Evolutionary conservation across 176 grass and related monocot genomes (phyloP), one percentile per base, ranked within the genome.

Genomic region (Saccharum spontaneum): DNA sequence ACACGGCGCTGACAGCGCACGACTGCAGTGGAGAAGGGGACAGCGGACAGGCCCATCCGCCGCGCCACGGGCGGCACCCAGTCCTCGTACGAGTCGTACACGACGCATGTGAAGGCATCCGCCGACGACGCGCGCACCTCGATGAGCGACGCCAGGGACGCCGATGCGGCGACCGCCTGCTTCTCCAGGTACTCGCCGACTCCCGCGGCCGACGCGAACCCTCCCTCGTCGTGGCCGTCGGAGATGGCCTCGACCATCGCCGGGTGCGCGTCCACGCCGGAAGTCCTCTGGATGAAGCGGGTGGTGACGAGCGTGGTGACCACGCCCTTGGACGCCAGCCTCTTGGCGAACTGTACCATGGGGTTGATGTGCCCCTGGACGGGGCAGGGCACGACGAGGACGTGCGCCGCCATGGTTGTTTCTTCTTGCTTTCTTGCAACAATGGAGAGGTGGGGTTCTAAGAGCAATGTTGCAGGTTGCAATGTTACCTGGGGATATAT

Each of bases 341-440:
- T 20, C 78, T 87, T 93, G 22, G 91, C 88, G 36, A 93, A 89
- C 55, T 91, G 86, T 12, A 93, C 66, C 91, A 96, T 89, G 4
- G 94, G 94, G 86, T 91, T 93, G 39, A 93, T 91, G 86, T 93
- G 94, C 9, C 94, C 89, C 52, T 96, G 94, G n/a, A 18, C 61
- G 3, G 91, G 94, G 84, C 70, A 87, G 16, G 94, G 91, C 70
- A 93, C 49, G 36, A 93, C 86, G 8, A 96, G 77, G 65, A 96
- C 89, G 40, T 91, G 84, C 40, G 86, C 71, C 82, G 86, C 83
- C 82, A 64, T 83, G 54, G 67, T 31, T 64, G 17, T 0, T 69
- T 0, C 8, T 36, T 8, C 31, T 36, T 17, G 28, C 65, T 18
- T 38, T 69, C 63, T 70, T 28, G 67, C 63, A 59, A 31, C 57